Percentiles rank a stretch among this genome's conserved stretches.
phyloP scores from a whole-genome alignment of 176 grass and related monocot genomes.

The Carex scoparia region DNA sequence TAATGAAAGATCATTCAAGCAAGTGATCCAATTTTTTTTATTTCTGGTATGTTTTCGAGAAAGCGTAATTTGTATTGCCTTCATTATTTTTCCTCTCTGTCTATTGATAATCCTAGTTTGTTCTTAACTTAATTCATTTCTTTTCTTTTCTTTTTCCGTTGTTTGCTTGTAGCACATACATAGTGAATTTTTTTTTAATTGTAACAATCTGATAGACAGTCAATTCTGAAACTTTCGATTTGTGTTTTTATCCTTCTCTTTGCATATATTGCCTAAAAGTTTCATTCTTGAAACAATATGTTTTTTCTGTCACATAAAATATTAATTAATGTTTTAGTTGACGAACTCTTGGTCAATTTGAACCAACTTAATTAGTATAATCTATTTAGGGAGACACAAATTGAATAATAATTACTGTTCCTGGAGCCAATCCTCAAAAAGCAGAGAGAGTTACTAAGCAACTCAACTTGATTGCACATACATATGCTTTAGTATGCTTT shows the following conservation, averaged over 20 bases:
- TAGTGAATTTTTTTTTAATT: not conserved
- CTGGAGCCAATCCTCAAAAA: not conserved
- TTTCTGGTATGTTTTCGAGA: not conserved
- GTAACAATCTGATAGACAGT: not conserved
- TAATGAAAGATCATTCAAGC: not conserved
- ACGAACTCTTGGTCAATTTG: not conserved
- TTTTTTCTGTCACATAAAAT: not conserved
- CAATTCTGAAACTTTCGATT: not conserved
- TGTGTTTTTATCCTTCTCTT: not conserved
- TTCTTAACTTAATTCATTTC: no score
- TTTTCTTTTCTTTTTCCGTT: not conserved
- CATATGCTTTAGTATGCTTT: not conserved
- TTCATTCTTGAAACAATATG: not conserved
- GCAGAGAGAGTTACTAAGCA: not conserved
- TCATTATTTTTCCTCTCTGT: not conserved
- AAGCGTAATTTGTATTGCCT: not conserved
- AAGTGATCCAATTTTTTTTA: not conserved
- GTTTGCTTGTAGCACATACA: not conserved
- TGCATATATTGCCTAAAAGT: not conserved
- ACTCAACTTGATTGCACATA: not conserved
- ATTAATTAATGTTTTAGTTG: not conserved
- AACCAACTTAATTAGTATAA: not conserved
- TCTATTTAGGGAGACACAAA: not conserved
- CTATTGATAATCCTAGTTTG: not conserved
- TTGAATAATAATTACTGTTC: not conserved